Evolutionary conservation across 2,329 filamentous ascomycete species (phyloP).

Genomic region (Aspergillus terreus): DNA sequence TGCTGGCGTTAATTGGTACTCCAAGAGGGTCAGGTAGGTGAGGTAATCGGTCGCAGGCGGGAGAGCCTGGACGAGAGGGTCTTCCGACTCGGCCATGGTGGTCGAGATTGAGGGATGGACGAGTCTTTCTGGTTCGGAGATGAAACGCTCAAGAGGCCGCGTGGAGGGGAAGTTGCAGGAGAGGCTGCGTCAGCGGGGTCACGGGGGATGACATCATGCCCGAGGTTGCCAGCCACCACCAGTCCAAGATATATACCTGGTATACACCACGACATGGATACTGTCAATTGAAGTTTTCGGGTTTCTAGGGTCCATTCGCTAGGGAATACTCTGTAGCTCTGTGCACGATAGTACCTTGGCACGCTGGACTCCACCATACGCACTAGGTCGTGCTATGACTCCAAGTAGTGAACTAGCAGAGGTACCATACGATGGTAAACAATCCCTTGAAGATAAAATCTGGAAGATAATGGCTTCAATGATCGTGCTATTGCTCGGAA

Average conservation of each 20-base stretch:
- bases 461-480: too few species aligned
- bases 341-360: too few species aligned
- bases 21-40: slow-evolving; percentile 63
- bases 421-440: too few species aligned
- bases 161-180: not conserved
- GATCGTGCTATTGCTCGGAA: too few species aligned
- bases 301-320: too few species aligned
- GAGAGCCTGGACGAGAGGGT: slow-evolving; percentile 55
- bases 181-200: not conserved
- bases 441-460: too few species aligned
- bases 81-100: slow-evolving; percentile 30
- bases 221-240: not conserved
- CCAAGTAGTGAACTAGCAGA: too few species aligned
- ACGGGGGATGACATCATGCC: not conserved
- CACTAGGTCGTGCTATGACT: too few species aligned
- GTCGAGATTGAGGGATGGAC: slow-evolving; percentile 6
- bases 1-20: slow-evolving; percentile 59
- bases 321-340: too few species aligned
- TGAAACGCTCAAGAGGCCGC: not conserved
- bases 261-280: not conserved
- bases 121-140: not conserved
- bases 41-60: slow-evolving; percentile 62
- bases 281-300: too few species aligned
- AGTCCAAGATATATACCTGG: not conserved
- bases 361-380: too few species aligned